Evolutionary conservation across 306 rosid genomes (phyloP).

Genomic region (Leucaena leucocephala): DNA sequence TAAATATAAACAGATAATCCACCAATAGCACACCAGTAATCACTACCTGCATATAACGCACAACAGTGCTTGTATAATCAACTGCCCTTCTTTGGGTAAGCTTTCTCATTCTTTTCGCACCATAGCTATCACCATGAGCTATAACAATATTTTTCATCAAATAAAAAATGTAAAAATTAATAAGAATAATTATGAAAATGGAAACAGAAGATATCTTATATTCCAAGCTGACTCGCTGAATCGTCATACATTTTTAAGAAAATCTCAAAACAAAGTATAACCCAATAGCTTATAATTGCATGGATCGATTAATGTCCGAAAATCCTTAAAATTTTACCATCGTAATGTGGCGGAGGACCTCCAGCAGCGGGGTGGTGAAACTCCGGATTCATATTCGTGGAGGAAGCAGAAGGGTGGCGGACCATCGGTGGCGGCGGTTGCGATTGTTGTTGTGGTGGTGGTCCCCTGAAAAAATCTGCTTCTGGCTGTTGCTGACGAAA

Average conservation of each 20-base stretch:
- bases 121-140: conserved; percentile 84
- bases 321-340: conserved; percentile 47
- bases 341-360: conserved; percentile 75
- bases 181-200: conserved; percentile 11
- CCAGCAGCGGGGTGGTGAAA: conserved; percentile 69
- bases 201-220: conserved; percentile 5
- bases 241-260: neutral
- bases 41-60: conserved; percentile 86
- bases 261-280: neutral
- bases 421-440: conserved; percentile 69
- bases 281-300: neutral
- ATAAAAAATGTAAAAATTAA: conserved; percentile 9
- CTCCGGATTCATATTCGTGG: conserved; percentile 66
- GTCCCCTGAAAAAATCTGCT: conserved; percentile 83
- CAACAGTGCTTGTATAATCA: conserved; percentile 95
- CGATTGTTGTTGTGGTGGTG: conserved; percentile 42
- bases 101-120: conserved; percentile 93
- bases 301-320: neutral
- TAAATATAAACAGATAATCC: conserved; percentile 6
- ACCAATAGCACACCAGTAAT: conserved; percentile 2
- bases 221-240: neutral
- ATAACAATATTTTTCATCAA: conserved; percentile 35
- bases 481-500: conserved; percentile 62
- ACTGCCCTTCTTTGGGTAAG: conserved; percentile 97
- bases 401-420: conserved; percentile 89